These are phyloP conservation scores for Dimargaris verticillata DNA, from an alignment of 192 early-diverging fungal species.

Conservation along the genomic window DNA sequence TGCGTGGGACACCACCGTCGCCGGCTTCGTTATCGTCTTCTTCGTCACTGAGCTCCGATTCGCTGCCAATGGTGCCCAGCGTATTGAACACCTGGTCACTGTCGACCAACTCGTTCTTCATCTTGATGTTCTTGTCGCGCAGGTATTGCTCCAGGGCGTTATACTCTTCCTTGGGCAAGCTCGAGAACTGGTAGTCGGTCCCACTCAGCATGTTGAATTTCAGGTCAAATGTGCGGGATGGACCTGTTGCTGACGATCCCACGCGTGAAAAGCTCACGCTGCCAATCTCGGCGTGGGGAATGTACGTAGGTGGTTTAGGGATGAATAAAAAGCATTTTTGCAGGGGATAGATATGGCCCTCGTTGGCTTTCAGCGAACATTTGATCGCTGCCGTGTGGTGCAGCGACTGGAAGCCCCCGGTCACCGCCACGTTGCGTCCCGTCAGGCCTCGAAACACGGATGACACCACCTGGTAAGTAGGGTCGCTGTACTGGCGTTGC, in stretches of 20 bases:
- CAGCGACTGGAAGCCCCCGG: slow-evolving; percentile 45
- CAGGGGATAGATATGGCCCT: slow-evolving; percentile 83
- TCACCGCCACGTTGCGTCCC: slow-evolving; percentile 54
- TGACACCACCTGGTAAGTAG: slow-evolving; percentile 68
- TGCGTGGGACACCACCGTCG: slow-evolving; percentile 19
- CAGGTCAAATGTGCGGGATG: slow-evolving; percentile 76
- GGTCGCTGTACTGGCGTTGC: slow-evolving; percentile 70
- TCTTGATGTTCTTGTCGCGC: slow-evolving; percentile 64
- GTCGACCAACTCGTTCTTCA: slow-evolving; percentile 54
- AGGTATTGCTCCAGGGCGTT: slow-evolving; percentile 64
- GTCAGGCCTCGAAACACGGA: slow-evolving; percentile 73
- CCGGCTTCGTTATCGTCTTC: slow-evolving; percentile 37
- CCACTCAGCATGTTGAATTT: slow-evolving; percentile 73
- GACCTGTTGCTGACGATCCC: slow-evolving; percentile 26
- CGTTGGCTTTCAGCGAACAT: slow-evolving; percentile 93
- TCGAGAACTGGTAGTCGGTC: slow-evolving; percentile 70
- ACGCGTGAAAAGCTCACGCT: slow-evolving; percentile 80
- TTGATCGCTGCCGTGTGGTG: slow-evolving; percentile 72
- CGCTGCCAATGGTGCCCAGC: slow-evolving; percentile 13
- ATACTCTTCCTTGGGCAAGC: slow-evolving; percentile 83
- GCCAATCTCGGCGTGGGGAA: slow-evolving; percentile 69
- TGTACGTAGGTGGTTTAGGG: slow-evolving; percentile 82
- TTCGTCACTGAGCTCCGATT: slow-evolving; percentile 24
- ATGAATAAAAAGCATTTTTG: slow-evolving; percentile 89
- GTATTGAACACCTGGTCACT: slow-evolving; percentile 15